Base-by-base conservation (phyloP, 192 early-diverging fungal genomes). In the Umbelopsis ramanniana region DNA sequence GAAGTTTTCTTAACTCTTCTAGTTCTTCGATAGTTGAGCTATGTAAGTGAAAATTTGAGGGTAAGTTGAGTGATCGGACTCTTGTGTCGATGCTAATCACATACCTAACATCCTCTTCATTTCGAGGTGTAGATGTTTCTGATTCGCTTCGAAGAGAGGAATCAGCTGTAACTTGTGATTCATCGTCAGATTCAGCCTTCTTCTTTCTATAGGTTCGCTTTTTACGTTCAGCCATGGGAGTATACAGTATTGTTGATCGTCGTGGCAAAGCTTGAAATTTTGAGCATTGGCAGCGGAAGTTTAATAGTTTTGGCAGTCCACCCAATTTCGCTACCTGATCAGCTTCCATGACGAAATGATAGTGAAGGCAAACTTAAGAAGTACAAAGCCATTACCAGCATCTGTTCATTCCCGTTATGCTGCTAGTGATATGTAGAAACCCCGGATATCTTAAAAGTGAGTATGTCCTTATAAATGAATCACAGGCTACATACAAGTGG, bases 1-100 rank as follows among this genome's bases (percentile, higher is more conserved):
- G 85, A 52, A 84, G 71, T 53, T 84, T 85, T 23, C 90, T 82
- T 33, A 92, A 73, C 66, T 92, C 89, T 4, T 83, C 52, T 15
- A 88, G 45, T 48, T 88, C 87, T 67, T 88, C 87, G 22, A 88
- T 72, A 35, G 80, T 79, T 33, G 63, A 73, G 68, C 83, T 84
- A 37, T 7, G 15, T n/a, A 10, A 53, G 33, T 33, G 11, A 43
- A 67, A 50, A 23, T 19, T 52, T 50, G 26, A 50, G 50, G 38
- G 14, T 45, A 21, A 50, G 17, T 52, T 7, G 48, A 23, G 7
- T n/a, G 11, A 38, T 37, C 33, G 21, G 19, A 0, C 17, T 3
- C 5, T 19, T 0, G n/a, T 7, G 47, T 52, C 4, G 47, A 6
- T 54, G 26, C 38, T 23, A 57, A 43, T 48, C 1, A 26, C 21